These are phyloP conservation scores for Magnolia officinalis DNA, from an alignment of 164 flowering plant genomes.

Conservation along the genomic window DNA sequence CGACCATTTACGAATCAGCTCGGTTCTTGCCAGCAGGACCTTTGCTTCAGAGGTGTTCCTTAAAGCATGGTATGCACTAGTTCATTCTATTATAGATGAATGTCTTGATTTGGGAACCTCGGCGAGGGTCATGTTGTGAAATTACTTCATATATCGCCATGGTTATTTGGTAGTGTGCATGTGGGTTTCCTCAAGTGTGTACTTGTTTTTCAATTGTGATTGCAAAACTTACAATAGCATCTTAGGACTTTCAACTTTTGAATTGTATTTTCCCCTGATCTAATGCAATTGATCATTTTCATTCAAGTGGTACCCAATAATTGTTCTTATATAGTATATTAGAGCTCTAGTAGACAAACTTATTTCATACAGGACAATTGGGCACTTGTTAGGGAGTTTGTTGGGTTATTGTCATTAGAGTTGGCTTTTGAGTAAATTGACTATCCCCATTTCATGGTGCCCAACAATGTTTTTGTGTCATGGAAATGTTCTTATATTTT, in stretches of 20 bases:
- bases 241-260: not conserved
- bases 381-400: not conserved
- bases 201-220: too few relatives aligned
- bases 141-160: not conserved
- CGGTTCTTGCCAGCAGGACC: constrained; percentile 64
- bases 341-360: not conserved
- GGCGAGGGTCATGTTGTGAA: not conserved
- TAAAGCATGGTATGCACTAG: constrained; percentile 38
- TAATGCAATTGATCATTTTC: not conserved
- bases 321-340: not conserved
- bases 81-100: constrained; percentile 1
- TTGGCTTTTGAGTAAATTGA: too few relatives aligned
- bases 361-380: not conserved
- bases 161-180: not conserved
- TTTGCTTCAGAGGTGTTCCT: constrained; percentile 63
- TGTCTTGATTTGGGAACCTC: not conserved
- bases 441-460: too few relatives aligned
- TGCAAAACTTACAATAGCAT: not conserved
- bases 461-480: too few relatives aligned
- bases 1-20: constrained; percentile 67
- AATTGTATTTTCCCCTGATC: not conserved
- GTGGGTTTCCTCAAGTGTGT: not conserved
- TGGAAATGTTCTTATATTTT: too few relatives aligned
- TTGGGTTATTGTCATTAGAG: too few relatives aligned
- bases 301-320: not conserved